Evolutionary conservation across 2,329 filamentous ascomycete species (phyloP).

Genomic region (Hypoxylon sp.): DNA sequence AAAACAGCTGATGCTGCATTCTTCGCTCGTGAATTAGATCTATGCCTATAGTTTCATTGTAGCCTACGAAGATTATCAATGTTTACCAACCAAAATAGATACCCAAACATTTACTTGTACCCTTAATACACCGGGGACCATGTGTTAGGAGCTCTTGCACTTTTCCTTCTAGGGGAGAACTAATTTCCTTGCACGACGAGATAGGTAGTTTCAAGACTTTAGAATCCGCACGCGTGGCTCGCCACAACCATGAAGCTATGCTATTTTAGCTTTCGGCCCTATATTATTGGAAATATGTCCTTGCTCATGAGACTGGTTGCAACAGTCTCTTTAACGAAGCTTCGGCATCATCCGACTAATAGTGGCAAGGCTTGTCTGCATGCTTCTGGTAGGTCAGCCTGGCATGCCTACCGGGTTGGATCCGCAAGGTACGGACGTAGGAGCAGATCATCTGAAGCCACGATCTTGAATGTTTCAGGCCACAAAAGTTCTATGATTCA

Average conservation of each 20-base stretch:
- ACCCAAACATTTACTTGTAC: not conserved
- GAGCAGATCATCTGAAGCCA: constrained; percentile 51
- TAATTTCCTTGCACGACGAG: constrained; percentile 19
- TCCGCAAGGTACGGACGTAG: constrained; percentile 54
- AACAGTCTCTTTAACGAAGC: constrained; percentile 35
- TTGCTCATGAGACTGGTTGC: constrained; percentile 29
- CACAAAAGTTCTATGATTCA: constrained; percentile 14
- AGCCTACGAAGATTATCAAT: constrained; percentile 13
- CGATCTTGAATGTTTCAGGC: constrained; percentile 50
- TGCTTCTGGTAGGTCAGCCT: constrained; percentile 43
- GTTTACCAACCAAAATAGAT: not conserved
- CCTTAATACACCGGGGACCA: not conserved
- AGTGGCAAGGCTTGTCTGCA: constrained; percentile 46
- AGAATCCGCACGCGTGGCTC: constrained; percentile 26
- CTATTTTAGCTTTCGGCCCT: constrained; percentile 51
- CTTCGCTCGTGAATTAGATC: constrained; percentile 19
- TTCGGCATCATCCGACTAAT: constrained; percentile 52
- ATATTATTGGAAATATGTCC: constrained; percentile 40
- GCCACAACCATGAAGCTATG: constrained; percentile 10
- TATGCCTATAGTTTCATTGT: constrained; percentile 2
- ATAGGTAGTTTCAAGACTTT: constrained; percentile 16
- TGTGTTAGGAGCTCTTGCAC: not conserved
- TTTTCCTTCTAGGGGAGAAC: constrained; percentile 1
- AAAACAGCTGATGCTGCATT: constrained; percentile 17
- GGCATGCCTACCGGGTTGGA: constrained; percentile 43